A percentile compares a stretch with the other conserved stretches of the same genome.
Evolutionary conservation across 2,329 filamentous ascomycete species (phyloP).

Genomic region (Fusarium ramigenum): DNA sequence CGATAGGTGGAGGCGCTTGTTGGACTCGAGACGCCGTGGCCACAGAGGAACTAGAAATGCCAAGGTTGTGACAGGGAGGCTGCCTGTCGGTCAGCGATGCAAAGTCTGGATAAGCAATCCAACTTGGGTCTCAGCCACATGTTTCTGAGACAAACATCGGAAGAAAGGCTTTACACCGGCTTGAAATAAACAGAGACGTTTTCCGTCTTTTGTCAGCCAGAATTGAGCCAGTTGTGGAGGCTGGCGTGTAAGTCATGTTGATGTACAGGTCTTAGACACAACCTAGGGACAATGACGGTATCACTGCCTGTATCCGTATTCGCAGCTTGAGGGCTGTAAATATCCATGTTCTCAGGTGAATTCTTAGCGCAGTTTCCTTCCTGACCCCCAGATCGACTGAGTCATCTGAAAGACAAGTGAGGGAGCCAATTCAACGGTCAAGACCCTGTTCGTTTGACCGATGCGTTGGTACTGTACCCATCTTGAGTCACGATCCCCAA

Average conservation of each 20-base stretch:
- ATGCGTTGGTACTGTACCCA: slow-evolving; percentile 2
- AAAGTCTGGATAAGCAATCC: slow-evolving; percentile 30
- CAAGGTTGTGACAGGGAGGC: slow-evolving; percentile 26
- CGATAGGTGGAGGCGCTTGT: slow-evolving; percentile 35
- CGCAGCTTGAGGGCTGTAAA: neutral
- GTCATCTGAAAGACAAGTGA: slow-evolving; percentile 19
- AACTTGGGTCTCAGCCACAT: slow-evolving; percentile 24
- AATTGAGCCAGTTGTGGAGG: neutral
- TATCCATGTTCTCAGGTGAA: neutral
- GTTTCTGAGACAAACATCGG: slow-evolving; percentile 35
- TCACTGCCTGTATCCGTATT: neutral
- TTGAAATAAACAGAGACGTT: neutral
- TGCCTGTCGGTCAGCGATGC: slow-evolving; percentile 23
- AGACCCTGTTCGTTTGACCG: neutral
- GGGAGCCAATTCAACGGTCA: slow-evolving; percentile 5
- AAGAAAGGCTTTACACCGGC: slow-evolving; percentile 10
- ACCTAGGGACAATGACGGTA: neutral
- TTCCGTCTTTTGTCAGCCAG: neutral
- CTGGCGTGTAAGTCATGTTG: neutral
- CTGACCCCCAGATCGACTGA: neutral
- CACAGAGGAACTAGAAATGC: slow-evolving; percentile 5
- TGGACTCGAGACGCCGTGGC: slow-evolving; percentile 22
- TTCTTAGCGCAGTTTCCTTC: neutral
- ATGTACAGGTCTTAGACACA: neutral
- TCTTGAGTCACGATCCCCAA: neutral